Evolutionary conservation across 2,329 filamentous ascomycete genomes (phyloP), one percentile per base, ranked within the genome.

Genomic region (Penicillium nordicum): DNA sequence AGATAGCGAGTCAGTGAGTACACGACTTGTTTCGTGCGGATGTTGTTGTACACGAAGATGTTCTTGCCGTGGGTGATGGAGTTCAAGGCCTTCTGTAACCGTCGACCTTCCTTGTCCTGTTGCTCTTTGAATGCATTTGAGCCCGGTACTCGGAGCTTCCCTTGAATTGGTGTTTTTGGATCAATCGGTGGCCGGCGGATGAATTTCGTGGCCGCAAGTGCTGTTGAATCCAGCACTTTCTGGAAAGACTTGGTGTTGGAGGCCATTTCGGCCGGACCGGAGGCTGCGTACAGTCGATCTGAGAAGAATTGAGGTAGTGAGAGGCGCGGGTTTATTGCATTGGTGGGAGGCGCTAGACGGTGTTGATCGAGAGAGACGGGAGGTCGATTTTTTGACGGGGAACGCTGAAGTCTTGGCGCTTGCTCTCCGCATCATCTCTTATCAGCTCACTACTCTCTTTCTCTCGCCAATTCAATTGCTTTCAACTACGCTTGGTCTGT

Each of bases 21-120:
- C 53, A 87, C 74, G 61, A 87, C 81, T 72, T 87, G 85, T 57
- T 86, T 84, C 36, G 84, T 86, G 59, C 79, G 78, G 63, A 84
- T 75, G 69, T 87, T 80, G 65, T 79, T 79, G 73, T 85, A 88
- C 67, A 82, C 79, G 70, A 84, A 87, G 66, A 88, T 85, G 70
- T 84, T 79, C 65, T 81, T 77, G 57, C 84, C 84, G 62, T 83
- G 80, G 5, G 70, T 72, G 53, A 80, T 63, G 53, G 77, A 74
- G 52, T 76, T 74, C 58, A 81, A 68, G 30, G 79, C 78, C 68
- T 77, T 78, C 58, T 71, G 70, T 64, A 77, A 67, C 64, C 76
- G 72, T 40, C 65, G 67, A 23, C 69, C 68, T 57, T 79, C 76
- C 45, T 71, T 71, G 18, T 57, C 60, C 58, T 69, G 66, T 50